Conservation (phyloP, 2,329 filamentous ascomycete genomes). For the Colletotrichum limetticola region DNA sequence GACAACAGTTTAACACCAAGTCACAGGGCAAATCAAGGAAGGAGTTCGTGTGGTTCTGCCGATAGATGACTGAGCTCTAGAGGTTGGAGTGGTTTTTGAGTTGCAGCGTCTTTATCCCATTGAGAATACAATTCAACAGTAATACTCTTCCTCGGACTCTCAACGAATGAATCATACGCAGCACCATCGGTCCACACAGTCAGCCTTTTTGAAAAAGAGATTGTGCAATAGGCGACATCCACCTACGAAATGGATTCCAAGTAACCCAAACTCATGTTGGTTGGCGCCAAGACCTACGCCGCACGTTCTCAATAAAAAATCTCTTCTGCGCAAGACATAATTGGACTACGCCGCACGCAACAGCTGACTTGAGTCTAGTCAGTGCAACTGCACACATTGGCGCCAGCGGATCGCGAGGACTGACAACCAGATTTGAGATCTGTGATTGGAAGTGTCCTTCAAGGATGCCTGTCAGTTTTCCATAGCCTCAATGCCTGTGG, state of each 20-base stretch:
- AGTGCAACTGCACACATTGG: not conserved
- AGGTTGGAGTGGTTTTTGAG: not conserved
- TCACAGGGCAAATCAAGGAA: conserved; percentile 38
- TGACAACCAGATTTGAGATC: not conserved
- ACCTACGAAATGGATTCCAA: not conserved
- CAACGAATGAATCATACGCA: not conserved
- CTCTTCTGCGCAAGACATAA: not conserved
- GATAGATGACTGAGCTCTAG: conserved; percentile 34
- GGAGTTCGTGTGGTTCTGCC: conserved; percentile 39
- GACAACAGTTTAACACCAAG: not conserved
- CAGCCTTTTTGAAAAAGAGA: not conserved
- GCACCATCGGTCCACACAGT: not conserved
- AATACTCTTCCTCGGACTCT: not conserved
- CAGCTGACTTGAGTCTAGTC: not conserved
- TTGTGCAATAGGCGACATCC: not conserved
- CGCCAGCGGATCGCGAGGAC: not conserved
- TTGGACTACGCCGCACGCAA: not conserved
- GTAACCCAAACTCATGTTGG: not conserved
- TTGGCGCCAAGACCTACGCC: not conserved
- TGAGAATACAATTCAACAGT: not conserved
- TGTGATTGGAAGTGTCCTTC: not conserved
- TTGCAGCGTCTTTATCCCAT: not conserved
- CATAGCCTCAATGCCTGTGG: not conserved
- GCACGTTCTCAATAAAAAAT: too few relatives aligned
- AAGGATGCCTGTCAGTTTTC: not conserved